Base-by-base conservation (phyloP, 371 early-diverging fungal species). In the Mortierella sp. region DNA sequence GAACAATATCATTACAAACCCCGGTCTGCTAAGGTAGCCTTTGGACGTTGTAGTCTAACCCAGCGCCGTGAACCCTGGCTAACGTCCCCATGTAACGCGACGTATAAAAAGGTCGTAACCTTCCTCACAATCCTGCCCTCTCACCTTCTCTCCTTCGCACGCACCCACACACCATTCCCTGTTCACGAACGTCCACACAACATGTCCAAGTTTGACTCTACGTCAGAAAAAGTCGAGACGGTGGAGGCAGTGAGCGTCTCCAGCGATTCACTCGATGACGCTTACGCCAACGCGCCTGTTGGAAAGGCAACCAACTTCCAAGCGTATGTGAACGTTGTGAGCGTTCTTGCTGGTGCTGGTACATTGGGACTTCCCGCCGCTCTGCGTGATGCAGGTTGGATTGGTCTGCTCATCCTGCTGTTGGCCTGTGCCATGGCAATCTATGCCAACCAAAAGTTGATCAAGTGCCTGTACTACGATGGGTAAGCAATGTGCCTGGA, bases 291-390 rank as follows among this genome's bases (percentile, higher is more conserved):
- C 26, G 69, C 69, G 8, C 69, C 69, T 14, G 65, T 61, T 21
- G 74, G 74, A 23, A 68, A 68, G 53, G 68, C 74, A 28, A 64
- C 79, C 54, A 73, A 72, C 72, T 76, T 83, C 46, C 83, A 74
- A 19, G 84, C 87, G 13, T 87, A 85, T 57, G 83, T 86, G 45
- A 91, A 88, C 68, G 81, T 91, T 13, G 90, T 91, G 16, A 91
- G 94, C 82, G 91, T 94, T 4, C 86, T 93, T 18, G 93, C 94
- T 4, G 96, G 96, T 38, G 91, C 93, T 13, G 96, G 96, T 26
- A 88, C 94, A 13, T 82, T 95, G 8, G 93, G 94, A 56, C 83
- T 96, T 18, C 94, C 95, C 23, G 91, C 86, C 55, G 91, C 94
- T 23, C 80, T 96, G 19, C 85, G 80, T 21, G 88, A 91, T 58